Conservation (phyloP, 2,329 filamentous ascomycete species). For the Daldinia sp. region DNA sequence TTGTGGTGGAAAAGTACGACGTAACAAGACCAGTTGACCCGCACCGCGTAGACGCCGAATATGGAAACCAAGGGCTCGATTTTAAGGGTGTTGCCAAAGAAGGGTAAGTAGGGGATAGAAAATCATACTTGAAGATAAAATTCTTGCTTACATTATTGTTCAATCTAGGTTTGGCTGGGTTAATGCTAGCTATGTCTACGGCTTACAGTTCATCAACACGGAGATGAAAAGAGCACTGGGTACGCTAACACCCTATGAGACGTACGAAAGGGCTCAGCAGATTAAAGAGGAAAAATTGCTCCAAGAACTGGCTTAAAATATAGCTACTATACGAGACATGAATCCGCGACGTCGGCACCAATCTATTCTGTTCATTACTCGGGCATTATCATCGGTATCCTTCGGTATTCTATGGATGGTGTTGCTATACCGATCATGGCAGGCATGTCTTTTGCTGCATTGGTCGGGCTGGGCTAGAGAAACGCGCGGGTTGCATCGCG, state of each 20-base stretch:
- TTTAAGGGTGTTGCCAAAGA: conserved; percentile 96
- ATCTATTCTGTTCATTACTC: not conserved
- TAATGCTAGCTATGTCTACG: conserved; percentile 96
- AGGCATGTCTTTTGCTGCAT: conserved; percentile 14
- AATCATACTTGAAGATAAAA: not conserved
- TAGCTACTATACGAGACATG: not conserved
- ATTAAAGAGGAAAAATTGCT: conserved; percentile 62
- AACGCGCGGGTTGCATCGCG: conserved; percentile 13
- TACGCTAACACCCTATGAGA: conserved; percentile 85
- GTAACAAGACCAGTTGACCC: conserved; percentile 90
- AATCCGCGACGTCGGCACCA: not conserved
- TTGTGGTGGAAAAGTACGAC: conserved; percentile 99
- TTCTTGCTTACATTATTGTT: not conserved
- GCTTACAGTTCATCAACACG: conserved; percentile 84
- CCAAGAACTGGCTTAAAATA: conserved; percentile 37
- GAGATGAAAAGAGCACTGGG: conserved; percentile 91
- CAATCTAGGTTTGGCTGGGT: conserved; percentile 90
- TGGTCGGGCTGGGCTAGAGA: conserved; percentile 22
- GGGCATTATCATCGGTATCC: conserved; percentile 4
- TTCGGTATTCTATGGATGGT: not conserved
- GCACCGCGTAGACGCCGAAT: conserved; percentile 94
- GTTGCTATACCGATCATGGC: conserved; percentile 8
- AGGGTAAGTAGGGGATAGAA: conserved; percentile 72
- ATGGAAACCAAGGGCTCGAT: conserved; percentile 94
- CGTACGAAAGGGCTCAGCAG: conserved; percentile 75